Base-by-base conservation (phyloP, 1,284 basidiomycete genomes). In the Bjerkandera adusta region DNA sequence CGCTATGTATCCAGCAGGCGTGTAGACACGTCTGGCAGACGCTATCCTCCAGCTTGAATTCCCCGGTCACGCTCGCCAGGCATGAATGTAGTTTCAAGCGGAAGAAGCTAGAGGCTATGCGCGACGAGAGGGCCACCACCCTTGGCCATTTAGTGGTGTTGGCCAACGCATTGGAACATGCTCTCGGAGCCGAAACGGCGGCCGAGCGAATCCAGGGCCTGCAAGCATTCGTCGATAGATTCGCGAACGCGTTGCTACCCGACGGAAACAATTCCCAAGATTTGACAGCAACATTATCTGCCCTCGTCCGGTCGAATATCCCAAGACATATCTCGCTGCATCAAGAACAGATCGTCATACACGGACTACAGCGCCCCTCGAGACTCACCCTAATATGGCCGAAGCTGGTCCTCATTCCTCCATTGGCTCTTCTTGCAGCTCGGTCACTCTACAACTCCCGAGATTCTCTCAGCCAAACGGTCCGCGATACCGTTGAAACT, bases 401-500 rank as follows among this genome's bases (percentile, higher is more conserved):
- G 0, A 76, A 72, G 36, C 63, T 89, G 11, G 58, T 89, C 11
- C 56, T 90, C 7, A 59, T 85, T 8, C 87, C 88, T 0, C 84
- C 85, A 1, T 56, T 87, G 10, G 57, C 68, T 0, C 53, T 88
- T 5, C 79, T 81, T 51, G 63, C 64, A 15, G 60, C 73, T 45
- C 72, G 71, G 20, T 63, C 64, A 29, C 57, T 77, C 7, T 84
- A 80, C 54, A 66, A 67, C 11, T 79, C 78, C 4, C 71, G 77
- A n/a, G 71, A 66, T 3, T 72, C 72, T 8, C 50, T 88, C 30
- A 44, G 65, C 18, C 75, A 83, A 43, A 70, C 89, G 45, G 72
- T 77, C 2, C 55, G 55, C n/a, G 85, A 90, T 51, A 76, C 81
- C 0, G 64, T 75, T 39, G 83, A 89, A 58, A 96, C 94, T 0